Base-by-base conservation (phyloP, 108 stramenopile species). In the Cyclotella kingstonii region DNA sequence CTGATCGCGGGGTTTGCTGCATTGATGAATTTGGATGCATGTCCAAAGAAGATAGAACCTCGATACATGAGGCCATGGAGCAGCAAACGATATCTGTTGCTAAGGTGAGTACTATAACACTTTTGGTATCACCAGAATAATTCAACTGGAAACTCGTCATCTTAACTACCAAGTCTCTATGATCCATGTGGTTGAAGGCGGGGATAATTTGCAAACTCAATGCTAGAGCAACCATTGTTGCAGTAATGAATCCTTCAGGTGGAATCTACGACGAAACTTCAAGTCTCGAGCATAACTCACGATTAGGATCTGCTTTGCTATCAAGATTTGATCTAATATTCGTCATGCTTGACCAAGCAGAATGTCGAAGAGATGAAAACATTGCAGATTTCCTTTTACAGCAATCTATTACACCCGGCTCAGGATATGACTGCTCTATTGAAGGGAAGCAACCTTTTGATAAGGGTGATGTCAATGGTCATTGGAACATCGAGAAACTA, bases 61-160 rank as follows among this genome's bases (percentile, higher is more conserved):
- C 96, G 27, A 99, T 99, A 54, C 98, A 97, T 62, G 98, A 99
- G 66, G 98, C 98, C 10, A 98, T 99, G 98, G 98, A 99, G 67
- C 97, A 98, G 73, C 98, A 99, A 69, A 96, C 96, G 4, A 60
- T 98, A 11, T 85, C 82, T 14, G 95, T 99, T 2, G 97, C 97
- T 28, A 99, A 99, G 34, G 36, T 36, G 11, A 9, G 36, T 9
- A 36, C 11, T 7, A 36, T n/a, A n/a, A n/a, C n/a, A n/a, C n/a
- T n/a, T n/a, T n/a, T n/a, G n/a, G n/a, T n/a, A n/a, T n/a, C n/a
- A n/a, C n/a, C n/a, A n/a, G n/a, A n/a, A n/a, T n/a, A n/a, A n/a
- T n/a, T n/a, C n/a, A n/a, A n/a, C n/a, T n/a, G n/a, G n/a, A n/a
- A n/a, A n/a, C 36, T 36, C 9, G 7, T 11, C 9, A 9, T 36